Evolutionary conservation across 768 basidiomycete species (phyloP).

Genomic region (Pulveroboletus ravenelii): DNA sequence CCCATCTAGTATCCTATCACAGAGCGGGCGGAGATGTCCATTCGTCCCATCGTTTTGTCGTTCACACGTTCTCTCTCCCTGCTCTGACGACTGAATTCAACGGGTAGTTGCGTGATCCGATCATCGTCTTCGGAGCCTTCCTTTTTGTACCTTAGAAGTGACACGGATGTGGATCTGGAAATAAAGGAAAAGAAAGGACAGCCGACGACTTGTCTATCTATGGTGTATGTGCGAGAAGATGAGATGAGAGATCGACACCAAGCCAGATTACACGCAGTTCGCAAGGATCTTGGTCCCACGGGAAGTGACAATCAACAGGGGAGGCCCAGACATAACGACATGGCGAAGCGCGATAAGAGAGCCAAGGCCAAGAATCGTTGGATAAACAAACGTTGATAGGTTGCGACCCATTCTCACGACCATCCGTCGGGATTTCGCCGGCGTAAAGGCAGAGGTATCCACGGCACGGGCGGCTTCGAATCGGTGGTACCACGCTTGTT

Average conservation of each 20-base stretch:
- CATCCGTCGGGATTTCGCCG: constrained; percentile 38
- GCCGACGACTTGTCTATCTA: constrained; percentile 6
- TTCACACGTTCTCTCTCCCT: not conserved
- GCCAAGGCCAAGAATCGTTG: not conserved
- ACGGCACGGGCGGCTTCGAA: constrained; percentile 18
- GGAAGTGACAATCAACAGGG: not conserved
- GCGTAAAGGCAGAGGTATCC: constrained; percentile 40
- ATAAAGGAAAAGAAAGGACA: not conserved
- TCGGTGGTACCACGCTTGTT: constrained; percentile 11
- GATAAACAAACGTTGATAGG: constrained; percentile 1
- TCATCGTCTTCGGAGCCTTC: not conserved
- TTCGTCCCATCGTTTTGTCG: not conserved
- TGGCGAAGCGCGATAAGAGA: constrained; percentile 11
- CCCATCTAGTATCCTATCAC: not conserved
- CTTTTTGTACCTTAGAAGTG: not conserved
- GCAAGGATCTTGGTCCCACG: constrained; percentile 19
- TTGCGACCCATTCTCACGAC: constrained; percentile 28
- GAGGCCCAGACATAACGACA: not conserved
- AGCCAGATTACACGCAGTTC: constrained; percentile 2
- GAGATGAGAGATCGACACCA: constrained; percentile 3
- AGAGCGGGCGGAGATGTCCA: not conserved
- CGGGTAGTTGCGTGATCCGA: not conserved
- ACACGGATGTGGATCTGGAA: constrained; percentile 8
- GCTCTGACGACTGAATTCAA: not conserved
- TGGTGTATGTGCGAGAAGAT: constrained; percentile 13